Evolutionary conservation across 1,139 yeast species (phyloP).

Genomic region (Tardiomyces digboiensis): DNA sequence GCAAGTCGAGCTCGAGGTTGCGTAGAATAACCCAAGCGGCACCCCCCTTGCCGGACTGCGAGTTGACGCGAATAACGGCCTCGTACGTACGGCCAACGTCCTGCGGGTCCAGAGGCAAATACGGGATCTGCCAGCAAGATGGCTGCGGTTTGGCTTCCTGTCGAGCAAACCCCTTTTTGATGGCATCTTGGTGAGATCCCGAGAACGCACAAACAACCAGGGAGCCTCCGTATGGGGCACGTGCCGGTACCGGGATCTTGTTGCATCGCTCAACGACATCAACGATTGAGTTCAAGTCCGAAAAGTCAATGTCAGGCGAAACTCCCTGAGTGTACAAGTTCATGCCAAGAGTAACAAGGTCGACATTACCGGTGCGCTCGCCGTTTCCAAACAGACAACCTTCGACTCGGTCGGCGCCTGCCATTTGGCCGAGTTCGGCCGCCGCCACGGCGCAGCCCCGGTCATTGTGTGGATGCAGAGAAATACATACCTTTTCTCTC

Average conservation of each 20-base stretch:
- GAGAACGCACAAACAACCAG: constrained; percentile 94
- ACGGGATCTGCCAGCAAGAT: constrained; percentile 73
- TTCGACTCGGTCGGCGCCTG: constrained; percentile 97
- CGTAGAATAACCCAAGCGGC: constrained; percentile 96
- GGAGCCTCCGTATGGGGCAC: constrained; percentile 97
- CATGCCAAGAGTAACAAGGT: constrained; percentile 83
- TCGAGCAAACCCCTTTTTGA: constrained; percentile 82
- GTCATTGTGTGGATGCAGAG: constrained; percentile 94
- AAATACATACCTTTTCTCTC: constrained; percentile 79
- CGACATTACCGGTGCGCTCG: constrained; percentile 98
- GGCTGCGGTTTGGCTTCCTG: constrained; percentile 33
- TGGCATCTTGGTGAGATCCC: constrained; percentile 98
- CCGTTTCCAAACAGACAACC: constrained; percentile 98
- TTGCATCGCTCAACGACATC: constrained; percentile 89
- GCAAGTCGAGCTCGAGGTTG: constrained; percentile 82
- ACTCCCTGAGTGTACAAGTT: constrained; percentile 95
- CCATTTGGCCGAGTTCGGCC: constrained; percentile 85
- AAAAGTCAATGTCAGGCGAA: constrained; percentile 76
- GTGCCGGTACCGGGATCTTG: constrained; percentile 85
- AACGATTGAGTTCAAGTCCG: constrained; percentile 72
- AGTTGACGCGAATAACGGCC: constrained; percentile 95
- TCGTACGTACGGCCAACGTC: constrained; percentile 96
- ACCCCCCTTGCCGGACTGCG: constrained; percentile 98
- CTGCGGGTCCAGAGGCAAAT: constrained; percentile 91
- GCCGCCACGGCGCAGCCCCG: constrained; percentile 99